Evolutionary conservation across 495 filamentous ascomycete species (phyloP).

Genomic region (Rostrohypoxylon terebratum): DNA sequence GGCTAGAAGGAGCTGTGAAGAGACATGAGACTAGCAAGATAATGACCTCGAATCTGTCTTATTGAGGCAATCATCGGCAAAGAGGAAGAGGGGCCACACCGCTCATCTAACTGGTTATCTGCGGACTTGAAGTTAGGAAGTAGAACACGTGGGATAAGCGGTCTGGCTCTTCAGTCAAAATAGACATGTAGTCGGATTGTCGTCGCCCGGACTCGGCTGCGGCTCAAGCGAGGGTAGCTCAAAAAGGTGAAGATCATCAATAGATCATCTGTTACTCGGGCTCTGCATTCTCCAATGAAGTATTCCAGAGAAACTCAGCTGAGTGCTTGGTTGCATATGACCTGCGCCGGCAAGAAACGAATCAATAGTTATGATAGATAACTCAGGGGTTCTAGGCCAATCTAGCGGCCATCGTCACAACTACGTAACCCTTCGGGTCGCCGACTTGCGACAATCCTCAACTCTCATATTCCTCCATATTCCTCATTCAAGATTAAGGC

Average conservation of each 20-base stretch:
- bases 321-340: slow-evolving; percentile 38
- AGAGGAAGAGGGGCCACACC: slow-evolving; percentile 15
- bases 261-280: slow-evolving; percentile 40
- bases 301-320: slow-evolving; percentile 26
- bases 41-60: neutral
- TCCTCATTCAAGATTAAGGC: neutral
- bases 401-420: slow-evolving; percentile 28
- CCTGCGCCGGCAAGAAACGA: slow-evolving; percentile 23
- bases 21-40: slow-evolving; percentile 18
- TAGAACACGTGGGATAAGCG: slow-evolving; percentile 40
- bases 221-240: slow-evolving; percentile 39
- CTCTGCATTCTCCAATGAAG: slow-evolving; percentile 38
- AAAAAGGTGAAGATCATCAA: slow-evolving; percentile 43
- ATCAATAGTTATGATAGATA: slow-evolving; percentile 27
- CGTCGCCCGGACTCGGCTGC: slow-evolving; percentile 45
- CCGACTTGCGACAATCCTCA: neutral
- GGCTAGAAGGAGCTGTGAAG: neutral
- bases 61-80: slow-evolving; percentile 2
- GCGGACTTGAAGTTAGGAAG: neutral
- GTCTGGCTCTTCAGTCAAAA: slow-evolving; percentile 33
- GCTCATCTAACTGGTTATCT: slow-evolving; percentile 14
- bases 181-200: slow-evolving; percentile 37
- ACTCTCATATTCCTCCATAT: neutral
- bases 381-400: slow-evolving; percentile 31
- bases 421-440: slow-evolving; percentile 32